These are phyloP conservation scores for Brasenia schreberi DNA, from an alignment of 164 flowering plant species.

Conservation along the genomic window DNA sequence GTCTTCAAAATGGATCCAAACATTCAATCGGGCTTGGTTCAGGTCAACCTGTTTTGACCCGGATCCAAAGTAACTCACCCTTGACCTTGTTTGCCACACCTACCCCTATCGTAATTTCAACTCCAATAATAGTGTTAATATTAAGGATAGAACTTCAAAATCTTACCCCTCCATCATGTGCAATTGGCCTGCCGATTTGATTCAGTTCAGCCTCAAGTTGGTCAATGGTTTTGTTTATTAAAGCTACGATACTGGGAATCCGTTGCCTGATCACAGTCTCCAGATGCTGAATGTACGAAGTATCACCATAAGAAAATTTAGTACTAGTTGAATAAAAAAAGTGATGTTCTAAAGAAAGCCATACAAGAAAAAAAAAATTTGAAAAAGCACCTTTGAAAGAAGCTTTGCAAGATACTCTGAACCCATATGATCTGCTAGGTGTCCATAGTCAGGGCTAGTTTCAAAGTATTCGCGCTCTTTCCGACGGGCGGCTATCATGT, in stretches of 20 bases:
- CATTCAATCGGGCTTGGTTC: too few species aligned
- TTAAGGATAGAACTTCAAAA: background rate
- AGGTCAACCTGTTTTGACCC: too few species aligned
- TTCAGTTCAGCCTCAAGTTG: slow-evolving; percentile 91
- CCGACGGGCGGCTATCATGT: slow-evolving; percentile 71
- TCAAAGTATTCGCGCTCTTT: slow-evolving; percentile 73
- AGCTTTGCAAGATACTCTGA: slow-evolving; percentile 92
- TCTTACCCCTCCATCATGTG: slow-evolving; percentile 79
- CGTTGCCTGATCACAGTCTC: slow-evolving; percentile 79
- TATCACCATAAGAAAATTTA: background rate
- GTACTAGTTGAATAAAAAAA: background rate
- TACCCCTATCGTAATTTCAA: too few species aligned
- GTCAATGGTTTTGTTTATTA: slow-evolving; percentile 82
- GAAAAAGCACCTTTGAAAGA: slow-evolving; percentile 51
- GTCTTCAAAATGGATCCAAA: too few species aligned
- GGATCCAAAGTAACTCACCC: too few species aligned
- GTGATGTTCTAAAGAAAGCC: background rate
- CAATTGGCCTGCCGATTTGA: slow-evolving; percentile 91
- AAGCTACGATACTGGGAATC: slow-evolving; percentile 83
- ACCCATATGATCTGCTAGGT: slow-evolving; percentile 74
- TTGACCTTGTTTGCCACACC: too few species aligned
- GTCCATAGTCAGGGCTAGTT: slow-evolving; percentile 75
- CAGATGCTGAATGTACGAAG: slow-evolving; percentile 47
- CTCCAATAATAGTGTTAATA: too few species aligned
- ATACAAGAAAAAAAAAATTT: background rate